Conservation (phyloP, 306 rosid species). For the Cicer chorassanicum region DNA sequence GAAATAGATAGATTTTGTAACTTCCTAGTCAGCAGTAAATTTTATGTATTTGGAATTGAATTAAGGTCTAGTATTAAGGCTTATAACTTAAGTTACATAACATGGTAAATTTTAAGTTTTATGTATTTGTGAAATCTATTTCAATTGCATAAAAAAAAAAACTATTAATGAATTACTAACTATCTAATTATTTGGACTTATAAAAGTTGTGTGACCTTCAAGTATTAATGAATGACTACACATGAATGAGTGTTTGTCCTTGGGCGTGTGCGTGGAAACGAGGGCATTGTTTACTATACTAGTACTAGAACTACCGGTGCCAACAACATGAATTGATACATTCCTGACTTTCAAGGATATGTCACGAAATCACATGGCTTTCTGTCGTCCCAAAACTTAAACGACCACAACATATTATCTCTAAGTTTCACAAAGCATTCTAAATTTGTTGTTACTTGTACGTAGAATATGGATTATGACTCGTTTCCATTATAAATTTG, state of each 20-base stretch:
- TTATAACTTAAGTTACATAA: background rate
- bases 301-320: background rate
- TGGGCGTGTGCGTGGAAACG: slow-evolving; percentile 2
- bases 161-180: background rate
- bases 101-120: too few species aligned
- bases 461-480: background rate
- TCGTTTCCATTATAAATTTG: slow-evolving; percentile 18
- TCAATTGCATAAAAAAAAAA: background rate
- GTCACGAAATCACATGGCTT: slow-evolving; percentile 44
- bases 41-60: background rate
- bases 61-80: background rate
- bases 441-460: slow-evolving; percentile 5
- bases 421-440: background rate
- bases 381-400: slow-evolving; percentile 27
- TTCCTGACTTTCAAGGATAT: slow-evolving; percentile 19
- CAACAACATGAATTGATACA: slow-evolving; percentile 23
- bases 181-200: too few species aligned
- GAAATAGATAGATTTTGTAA: background rate
- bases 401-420: slow-evolving; percentile 36
- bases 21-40: background rate
- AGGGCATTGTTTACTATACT: slow-evolving; percentile 21
- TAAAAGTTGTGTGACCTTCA: too few species aligned
- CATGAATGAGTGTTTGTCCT: background rate
- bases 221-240: background rate
- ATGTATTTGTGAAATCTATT: background rate